Evolutionary conservation across 441 rosid species (phyloP).

Genomic region (Adansonia madagascariensis): DNA sequence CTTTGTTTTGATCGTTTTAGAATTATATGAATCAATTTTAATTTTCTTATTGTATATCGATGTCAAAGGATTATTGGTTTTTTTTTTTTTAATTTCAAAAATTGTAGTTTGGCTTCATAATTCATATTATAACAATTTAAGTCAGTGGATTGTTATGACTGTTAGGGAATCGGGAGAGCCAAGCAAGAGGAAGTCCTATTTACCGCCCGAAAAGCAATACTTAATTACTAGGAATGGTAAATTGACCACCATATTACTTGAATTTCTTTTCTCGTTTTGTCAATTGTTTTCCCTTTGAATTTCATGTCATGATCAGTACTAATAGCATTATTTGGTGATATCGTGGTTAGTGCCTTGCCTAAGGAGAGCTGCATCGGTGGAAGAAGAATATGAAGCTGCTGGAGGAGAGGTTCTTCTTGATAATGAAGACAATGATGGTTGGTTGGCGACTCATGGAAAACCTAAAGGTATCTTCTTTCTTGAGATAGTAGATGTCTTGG

Average conservation of each 20-base stretch:
- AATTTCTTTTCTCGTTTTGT: neutral
- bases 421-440: constrained; percentile 94
- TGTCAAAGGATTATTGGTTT: neutral
- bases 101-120: neutral
- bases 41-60: neutral
- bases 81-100: neutral
- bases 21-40: neutral
- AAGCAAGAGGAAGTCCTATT: constrained; percentile 83
- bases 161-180: constrained; percentile 96
- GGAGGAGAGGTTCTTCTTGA: constrained; percentile 97
- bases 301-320: neutral
- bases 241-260: constrained; percentile 8
- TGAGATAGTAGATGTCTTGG: neutral
- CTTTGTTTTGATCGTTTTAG: constrained; percentile 3
- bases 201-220: constrained; percentile 88
- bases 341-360: constrained; percentile 79
- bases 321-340: constrained; percentile 16
- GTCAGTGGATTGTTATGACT: constrained; percentile 1
- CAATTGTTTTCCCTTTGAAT: neutral
- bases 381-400: constrained; percentile 92
- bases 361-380: constrained; percentile 90
- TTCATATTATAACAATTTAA: neutral
- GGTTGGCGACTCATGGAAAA: constrained; percentile 98
- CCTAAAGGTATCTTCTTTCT: constrained; percentile 66
- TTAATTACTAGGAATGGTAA: constrained; percentile 94